Evolutionary conservation across 768 basidiomycete genomes (phyloP).

Genomic region (Leccinum longicurvipes): DNA sequence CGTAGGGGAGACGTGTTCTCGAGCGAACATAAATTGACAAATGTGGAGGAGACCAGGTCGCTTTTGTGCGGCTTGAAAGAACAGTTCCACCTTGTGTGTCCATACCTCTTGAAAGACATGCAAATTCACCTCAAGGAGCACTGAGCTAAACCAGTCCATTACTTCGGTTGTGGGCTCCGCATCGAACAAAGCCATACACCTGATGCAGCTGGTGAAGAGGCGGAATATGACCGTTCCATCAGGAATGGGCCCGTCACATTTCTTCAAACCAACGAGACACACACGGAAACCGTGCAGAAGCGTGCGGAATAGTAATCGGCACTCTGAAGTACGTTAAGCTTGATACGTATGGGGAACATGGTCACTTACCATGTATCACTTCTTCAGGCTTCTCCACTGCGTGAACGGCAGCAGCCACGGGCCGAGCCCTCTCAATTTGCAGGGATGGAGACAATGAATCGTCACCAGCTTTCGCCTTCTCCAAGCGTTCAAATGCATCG

Average conservation of each 20-base stretch:
- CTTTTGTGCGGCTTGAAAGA: constrained; percentile 75
- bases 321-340: constrained; percentile 50
- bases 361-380: constrained; percentile 64
- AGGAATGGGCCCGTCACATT: constrained; percentile 71
- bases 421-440: constrained; percentile 81
- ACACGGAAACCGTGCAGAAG: constrained; percentile 86
- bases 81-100: constrained; percentile 89
- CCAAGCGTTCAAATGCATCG: constrained; percentile 45
- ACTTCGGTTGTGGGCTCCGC: constrained; percentile 71
- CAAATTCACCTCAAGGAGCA: constrained; percentile 78
- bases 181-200: constrained; percentile 82
- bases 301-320: constrained; percentile 80
- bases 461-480: constrained; percentile 40
- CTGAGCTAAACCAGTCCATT: constrained; percentile 74
- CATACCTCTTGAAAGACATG: constrained; percentile 96
- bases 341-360: not conserved
- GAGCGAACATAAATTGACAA: constrained; percentile 76
- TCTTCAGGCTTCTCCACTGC: constrained; percentile 82
- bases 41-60: constrained; percentile 80
- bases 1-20: constrained; percentile 74
- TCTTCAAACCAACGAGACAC: constrained; percentile 71
- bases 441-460: constrained; percentile 49
- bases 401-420: constrained; percentile 73
- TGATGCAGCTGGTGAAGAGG: constrained; percentile 81
- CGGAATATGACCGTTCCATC: constrained; percentile 86